These are phyloP conservation scores for Ophiostoma novo-ulmi DNA, from an alignment of 2,329 filamentous ascomycete genomes.

Conservation along the genomic window DNA sequence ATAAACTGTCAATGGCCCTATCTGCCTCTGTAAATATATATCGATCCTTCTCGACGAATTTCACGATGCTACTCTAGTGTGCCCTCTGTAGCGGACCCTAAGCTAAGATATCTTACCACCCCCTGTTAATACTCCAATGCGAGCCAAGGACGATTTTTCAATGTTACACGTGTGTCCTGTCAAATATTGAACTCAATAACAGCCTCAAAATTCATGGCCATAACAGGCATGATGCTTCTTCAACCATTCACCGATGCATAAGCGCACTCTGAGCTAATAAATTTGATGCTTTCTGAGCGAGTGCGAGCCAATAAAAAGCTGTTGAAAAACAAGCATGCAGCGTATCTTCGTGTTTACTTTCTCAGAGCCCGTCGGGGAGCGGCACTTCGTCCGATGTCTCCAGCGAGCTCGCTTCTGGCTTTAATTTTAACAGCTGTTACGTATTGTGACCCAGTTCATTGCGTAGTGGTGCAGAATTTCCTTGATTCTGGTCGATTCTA, in stretches of 20 bases:
- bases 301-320: neutral
- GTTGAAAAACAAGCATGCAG: constrained; percentile 1
- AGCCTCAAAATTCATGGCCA: neutral
- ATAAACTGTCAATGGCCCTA: neutral
- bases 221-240: neutral
- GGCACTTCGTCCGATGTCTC: neutral
- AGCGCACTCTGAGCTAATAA: neutral
- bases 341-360: neutral
- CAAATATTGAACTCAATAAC: neutral
- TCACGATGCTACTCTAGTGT: neutral
- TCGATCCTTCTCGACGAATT: neutral
- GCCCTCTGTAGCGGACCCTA: neutral
- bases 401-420: neutral
- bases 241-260: constrained; percentile 3
- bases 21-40: neutral
- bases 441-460: neutral
- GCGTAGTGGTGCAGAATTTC: neutral
- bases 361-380: neutral
- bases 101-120: no score
- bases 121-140: neutral
- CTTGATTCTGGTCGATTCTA: neutral
- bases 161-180: neutral
- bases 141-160: constrained; percentile 1
- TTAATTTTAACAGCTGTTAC: neutral
- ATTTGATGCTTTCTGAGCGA: neutral